Conservation (phyloP, 805 yeast genomes). For the Jamesozyma piceae region DNA sequence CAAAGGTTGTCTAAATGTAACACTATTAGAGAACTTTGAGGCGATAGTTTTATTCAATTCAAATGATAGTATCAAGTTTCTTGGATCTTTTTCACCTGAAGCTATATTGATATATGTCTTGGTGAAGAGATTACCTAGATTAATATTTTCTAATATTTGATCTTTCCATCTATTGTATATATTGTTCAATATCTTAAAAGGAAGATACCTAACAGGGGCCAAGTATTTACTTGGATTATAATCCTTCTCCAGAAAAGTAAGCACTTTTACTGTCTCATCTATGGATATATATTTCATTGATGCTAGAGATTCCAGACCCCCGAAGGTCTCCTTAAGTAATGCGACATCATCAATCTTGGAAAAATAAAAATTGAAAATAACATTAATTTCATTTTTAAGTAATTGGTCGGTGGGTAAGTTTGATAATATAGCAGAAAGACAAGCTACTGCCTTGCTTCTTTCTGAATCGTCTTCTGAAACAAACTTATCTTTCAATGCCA, state of each 20-base stretch:
- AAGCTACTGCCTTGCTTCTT: constrained; percentile 41
- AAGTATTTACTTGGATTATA: constrained; percentile 51
- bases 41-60: constrained; percentile 40
- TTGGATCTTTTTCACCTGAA: constrained; percentile 89
- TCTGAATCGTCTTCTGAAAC: constrained; percentile 48
- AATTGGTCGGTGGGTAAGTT: constrained; percentile 26
- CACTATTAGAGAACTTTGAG: constrained; percentile 25
- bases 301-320: constrained; percentile 45
- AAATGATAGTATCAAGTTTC: constrained; percentile 69
- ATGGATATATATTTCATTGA: constrained; percentile 41
- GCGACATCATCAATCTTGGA: constrained; percentile 60
- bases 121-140: constrained; percentile 34
- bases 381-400: constrained; percentile 33
- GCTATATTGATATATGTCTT: constrained; percentile 58
- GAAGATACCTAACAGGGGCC: constrained; percentile 52
- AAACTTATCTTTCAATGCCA: constrained; percentile 49
- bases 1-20: constrained; percentile 48
- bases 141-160: constrained; percentile 19
- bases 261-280: constrained; percentile 31
- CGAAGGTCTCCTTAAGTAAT: constrained; percentile 42
- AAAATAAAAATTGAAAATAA: constrained; percentile 42
- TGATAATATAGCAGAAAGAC: constrained; percentile 34
- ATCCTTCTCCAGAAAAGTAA: constrained; percentile 29
- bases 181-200: constrained; percentile 42
- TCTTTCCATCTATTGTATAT: constrained; percentile 20